Conservation (phyloP, 768 basidiomycete species). For the Tubosaeta sp. region DNA sequence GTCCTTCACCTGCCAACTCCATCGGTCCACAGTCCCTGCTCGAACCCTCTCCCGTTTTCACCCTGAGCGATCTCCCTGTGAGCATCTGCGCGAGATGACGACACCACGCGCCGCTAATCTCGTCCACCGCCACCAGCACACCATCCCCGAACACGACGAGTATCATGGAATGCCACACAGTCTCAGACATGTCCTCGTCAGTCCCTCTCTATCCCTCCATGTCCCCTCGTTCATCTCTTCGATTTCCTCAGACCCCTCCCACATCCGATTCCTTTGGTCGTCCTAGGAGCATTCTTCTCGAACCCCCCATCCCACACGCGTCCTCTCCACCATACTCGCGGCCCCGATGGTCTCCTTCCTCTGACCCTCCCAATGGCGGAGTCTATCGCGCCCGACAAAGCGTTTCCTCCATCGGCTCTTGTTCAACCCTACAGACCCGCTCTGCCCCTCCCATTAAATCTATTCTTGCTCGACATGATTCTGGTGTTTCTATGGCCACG, state of each 20-base stretch:
- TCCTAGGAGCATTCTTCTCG: conserved; percentile 29
- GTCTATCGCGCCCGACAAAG: conserved; percentile 31
- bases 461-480: conserved; percentile 51
- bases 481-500: conserved; percentile 42
- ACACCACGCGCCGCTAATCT: conserved; percentile 19
- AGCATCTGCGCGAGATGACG: conserved; percentile 18
- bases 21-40: conserved; percentile 11
- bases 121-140: conserved; percentile 22
- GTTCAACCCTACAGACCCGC: conserved; percentile 26
- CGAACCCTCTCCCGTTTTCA: conserved; percentile 21
- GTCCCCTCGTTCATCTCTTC: conserved; percentile 3
- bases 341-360: conserved; percentile 15
- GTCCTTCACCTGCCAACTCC: conserved; percentile 2
- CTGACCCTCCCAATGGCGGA: conserved; percentile 15
- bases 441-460: conserved; percentile 40
- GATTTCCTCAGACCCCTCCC: conserved; percentile 22
- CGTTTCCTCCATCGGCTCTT: conserved; percentile 37
- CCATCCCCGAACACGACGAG: conserved; percentile 26
- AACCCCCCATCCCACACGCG: conserved; percentile 9
- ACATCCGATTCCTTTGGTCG: conserved; percentile 10
- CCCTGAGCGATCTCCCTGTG: conserved; percentile 27
- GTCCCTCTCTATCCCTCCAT: conserved; percentile 11
- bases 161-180: conserved; percentile 28
- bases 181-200: conserved; percentile 28
- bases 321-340: conserved; percentile 18